These are phyloP conservation scores for Cucurbita argyrosperma DNA, from an alignment of 306 rosid genomes.

Conservation along the genomic window DNA sequence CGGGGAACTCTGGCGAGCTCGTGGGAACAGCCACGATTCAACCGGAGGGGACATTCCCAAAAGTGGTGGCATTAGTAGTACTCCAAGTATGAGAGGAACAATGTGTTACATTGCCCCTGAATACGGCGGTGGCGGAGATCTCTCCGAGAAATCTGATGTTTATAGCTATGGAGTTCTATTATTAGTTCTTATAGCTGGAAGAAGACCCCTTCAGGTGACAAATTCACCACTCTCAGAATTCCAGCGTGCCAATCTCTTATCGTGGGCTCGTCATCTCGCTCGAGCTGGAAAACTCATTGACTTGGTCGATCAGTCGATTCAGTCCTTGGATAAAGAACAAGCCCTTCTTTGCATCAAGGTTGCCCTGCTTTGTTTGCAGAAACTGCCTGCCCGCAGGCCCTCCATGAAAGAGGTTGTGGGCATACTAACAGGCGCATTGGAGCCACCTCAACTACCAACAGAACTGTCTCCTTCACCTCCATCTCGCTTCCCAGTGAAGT, in stretches of 20 bases:
- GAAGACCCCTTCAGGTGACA: slow-evolving; percentile 85
- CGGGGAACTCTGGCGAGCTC: slow-evolving; percentile 43
- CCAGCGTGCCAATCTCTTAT: slow-evolving; percentile 71
- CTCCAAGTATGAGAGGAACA: slow-evolving; percentile 96
- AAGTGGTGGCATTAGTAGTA: slow-evolving; percentile 85
- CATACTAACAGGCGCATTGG: slow-evolving; percentile 59
- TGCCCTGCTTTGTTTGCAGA: slow-evolving; percentile 73
- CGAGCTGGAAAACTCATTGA: slow-evolving; percentile 70
- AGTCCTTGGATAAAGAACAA: slow-evolving; percentile 44
- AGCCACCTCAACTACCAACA: slow-evolving; percentile 55
- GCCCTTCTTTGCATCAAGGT: slow-evolving; percentile 72
- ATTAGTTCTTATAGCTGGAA: slow-evolving; percentile 68
- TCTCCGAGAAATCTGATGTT: slow-evolving; percentile 77
- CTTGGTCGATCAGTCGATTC: slow-evolving; percentile 59
- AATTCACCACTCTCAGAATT: slow-evolving; percentile 72
- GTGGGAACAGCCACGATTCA: slow-evolving; percentile 49
- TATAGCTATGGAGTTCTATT: slow-evolving; percentile 79
- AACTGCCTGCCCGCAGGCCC: slow-evolving; percentile 65
- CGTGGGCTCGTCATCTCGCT: slow-evolving; percentile 87
- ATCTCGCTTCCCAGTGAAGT: slow-evolving; percentile 49
- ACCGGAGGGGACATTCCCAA: slow-evolving; percentile 50
- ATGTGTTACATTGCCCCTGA: slow-evolving; percentile 94
- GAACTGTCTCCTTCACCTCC: slow-evolving; percentile 69
- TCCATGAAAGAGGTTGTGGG: slow-evolving; percentile 73
- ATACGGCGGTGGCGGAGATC: slow-evolving; percentile 59